phyloP scores from a whole-genome alignment of 2,329 filamentous ascomycete species.

The Cladophialophora exuberans region DNA sequence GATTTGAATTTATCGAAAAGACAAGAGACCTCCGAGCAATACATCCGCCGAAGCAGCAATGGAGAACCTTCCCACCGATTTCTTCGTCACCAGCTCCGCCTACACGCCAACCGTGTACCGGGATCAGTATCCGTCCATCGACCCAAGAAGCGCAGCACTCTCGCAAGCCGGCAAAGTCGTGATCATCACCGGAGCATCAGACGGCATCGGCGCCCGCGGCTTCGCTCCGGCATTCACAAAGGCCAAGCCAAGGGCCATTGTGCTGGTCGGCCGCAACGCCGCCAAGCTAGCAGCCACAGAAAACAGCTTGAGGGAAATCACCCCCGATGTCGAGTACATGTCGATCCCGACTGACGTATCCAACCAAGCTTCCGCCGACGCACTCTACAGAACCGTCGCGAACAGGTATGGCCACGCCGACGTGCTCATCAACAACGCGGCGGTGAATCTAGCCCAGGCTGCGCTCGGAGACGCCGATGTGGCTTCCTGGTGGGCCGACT shows the following conservation, averaged over 20 bases:
- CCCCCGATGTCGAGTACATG: conserved; percentile 39
- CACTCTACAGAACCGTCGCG: conserved; percentile 31
- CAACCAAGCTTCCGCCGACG: conserved; percentile 32
- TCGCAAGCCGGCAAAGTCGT: conserved; percentile 43
- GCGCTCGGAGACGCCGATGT: conserved; percentile 20
- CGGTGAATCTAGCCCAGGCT: conserved; percentile 14
- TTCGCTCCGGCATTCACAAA: conserved; percentile 43
- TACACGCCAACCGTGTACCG: conserved; percentile 42
- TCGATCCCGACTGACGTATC: conserved; percentile 38
- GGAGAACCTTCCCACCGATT: conserved; percentile 1
- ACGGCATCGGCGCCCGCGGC: conserved; percentile 42
- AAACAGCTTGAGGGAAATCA: conserved; percentile 36
- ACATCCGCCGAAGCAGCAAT: not conserved
- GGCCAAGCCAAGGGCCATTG: conserved; percentile 40
- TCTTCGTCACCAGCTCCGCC: conserved; percentile 18
- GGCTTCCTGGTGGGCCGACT: conserved; percentile 27
- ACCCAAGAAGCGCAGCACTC: conserved; percentile 38
- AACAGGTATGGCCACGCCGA: conserved; percentile 28
- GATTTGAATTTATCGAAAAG: no score
- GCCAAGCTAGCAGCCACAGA: conserved; percentile 34
- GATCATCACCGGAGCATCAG: conserved; percentile 48
- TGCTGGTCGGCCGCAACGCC: conserved; percentile 39
- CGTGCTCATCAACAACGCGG: conserved; percentile 42
- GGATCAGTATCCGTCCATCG: conserved; percentile 44
- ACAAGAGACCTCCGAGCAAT: no score